phyloP scores from a whole-genome alignment of 2,329 filamentous ascomycete species.

The Microsporum audouinii region DNA sequence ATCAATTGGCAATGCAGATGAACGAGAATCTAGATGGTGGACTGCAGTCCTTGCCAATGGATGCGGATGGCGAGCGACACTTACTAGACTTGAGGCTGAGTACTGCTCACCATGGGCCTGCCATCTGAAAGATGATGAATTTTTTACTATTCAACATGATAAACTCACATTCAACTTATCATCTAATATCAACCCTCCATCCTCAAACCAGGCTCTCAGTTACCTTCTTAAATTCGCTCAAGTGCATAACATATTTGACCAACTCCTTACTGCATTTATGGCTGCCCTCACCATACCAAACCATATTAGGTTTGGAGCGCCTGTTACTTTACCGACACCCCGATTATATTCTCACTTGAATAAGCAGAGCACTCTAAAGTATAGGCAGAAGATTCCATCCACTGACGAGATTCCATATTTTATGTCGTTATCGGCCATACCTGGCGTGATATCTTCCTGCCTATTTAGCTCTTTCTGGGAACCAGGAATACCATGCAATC shows the following conservation, averaged over 20 bases:
- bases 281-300: slow-evolving; percentile 12
- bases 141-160: slow-evolving; percentile 4
- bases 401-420: slow-evolving; percentile 8
- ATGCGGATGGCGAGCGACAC: slow-evolving; percentile 9
- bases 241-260: slow-evolving; percentile 12
- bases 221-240: slow-evolving; percentile 12
- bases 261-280: slow-evolving; percentile 11
- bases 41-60: slow-evolving; percentile 9
- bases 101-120: slow-evolving; percentile 9
- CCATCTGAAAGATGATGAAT: slow-evolving; percentile 6
- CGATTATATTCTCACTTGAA: not conserved
- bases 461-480: slow-evolving; percentile 11
- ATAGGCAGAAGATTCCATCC: slow-evolving; percentile 7
- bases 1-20: slow-evolving; percentile 6
- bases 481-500: slow-evolving; percentile 7
- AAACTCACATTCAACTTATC: not conserved
- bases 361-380: not conserved
- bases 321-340: slow-evolving; percentile 9
- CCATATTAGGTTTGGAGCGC: slow-evolving; percentile 11
- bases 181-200: slow-evolving; percentile 6
- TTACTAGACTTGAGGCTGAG: not conserved
- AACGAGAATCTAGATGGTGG: slow-evolving; percentile 10
- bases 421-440: slow-evolving; percentile 9
- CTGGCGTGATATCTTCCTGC: slow-evolving; percentile 7
- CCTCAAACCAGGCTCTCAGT: slow-evolving; percentile 10